phyloP scores from a whole-genome alignment of 306 rosid species.

The Morella rubra region DNA sequence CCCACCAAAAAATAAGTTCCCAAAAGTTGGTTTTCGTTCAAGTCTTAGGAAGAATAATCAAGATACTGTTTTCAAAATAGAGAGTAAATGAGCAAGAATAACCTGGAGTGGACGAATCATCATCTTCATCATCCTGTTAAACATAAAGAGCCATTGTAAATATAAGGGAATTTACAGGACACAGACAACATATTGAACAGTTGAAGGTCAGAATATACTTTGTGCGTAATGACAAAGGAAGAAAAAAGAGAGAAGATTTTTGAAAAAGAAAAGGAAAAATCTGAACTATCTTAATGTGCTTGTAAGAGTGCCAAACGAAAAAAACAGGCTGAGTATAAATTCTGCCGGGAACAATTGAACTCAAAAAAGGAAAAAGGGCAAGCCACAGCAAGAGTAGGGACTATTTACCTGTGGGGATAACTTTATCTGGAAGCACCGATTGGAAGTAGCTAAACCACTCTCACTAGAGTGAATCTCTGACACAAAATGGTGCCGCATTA shows the following conservation, averaged over 20 bases:
- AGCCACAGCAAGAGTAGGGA: slow-evolving; percentile 4
- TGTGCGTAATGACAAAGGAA: not conserved
- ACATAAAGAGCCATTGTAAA: slow-evolving; percentile 24
- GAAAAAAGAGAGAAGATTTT: too few relatives aligned
- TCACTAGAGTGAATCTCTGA: slow-evolving; percentile 93
- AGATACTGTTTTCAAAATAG: slow-evolving; percentile 7
- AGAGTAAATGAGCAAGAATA: slow-evolving; percentile 34
- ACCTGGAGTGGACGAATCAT: slow-evolving; percentile 70
- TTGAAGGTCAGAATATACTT: not conserved
- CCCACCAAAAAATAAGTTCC: slow-evolving; percentile 14
- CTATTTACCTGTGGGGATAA: slow-evolving; percentile 64
- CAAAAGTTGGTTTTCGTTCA: slow-evolving; percentile 9
- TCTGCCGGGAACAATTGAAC: not conserved
- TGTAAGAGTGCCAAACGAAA: not conserved
- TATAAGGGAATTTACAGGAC: slow-evolving; percentile 14
- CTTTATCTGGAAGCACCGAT: slow-evolving; percentile 72
- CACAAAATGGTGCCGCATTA: slow-evolving; percentile 21
- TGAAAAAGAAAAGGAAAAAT: too few relatives aligned
- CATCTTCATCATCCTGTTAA: slow-evolving; percentile 83
- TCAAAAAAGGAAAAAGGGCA: not conserved
- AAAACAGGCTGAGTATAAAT: not conserved
- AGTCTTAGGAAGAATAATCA: slow-evolving; percentile 20
- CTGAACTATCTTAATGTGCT: too few relatives aligned
- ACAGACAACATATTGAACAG: slow-evolving; percentile 4
- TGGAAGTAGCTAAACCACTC: slow-evolving; percentile 83